Evolutionary conservation across 495 filamentous ascomycete species (phyloP).

Genomic region (Penicillium parvum): DNA sequence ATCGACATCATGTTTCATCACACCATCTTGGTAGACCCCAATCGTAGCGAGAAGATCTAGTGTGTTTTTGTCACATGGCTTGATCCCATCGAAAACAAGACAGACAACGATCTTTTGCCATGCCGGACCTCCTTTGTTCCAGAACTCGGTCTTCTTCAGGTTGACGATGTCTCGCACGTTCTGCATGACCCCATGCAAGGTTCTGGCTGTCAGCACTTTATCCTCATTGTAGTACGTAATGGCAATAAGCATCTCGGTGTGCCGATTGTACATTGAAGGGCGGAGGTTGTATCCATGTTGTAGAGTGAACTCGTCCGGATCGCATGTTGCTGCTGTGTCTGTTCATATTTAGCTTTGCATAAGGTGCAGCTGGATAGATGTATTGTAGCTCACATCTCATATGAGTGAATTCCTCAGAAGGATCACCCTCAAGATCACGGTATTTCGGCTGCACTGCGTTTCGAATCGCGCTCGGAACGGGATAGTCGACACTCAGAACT

Average conservation of each 20-base stretch:
- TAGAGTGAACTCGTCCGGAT: conserved; percentile 94
- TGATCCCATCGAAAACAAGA: conserved; percentile 93
- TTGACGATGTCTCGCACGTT: conserved; percentile 96
- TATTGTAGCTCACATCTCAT: conserved; percentile 67
- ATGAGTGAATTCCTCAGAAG: conserved; percentile 87
- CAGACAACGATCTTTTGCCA: conserved; percentile 99
- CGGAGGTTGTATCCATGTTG: conserved; percentile 98
- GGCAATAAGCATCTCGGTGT: conserved; percentile 91
- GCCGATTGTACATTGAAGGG: conserved; percentile 95
- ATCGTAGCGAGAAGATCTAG: conserved; percentile 89
- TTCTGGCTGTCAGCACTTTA: conserved; percentile 84
- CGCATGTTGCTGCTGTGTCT: conserved; percentile 97
- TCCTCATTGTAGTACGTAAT: conserved; percentile 99
- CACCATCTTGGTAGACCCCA: conserved; percentile 91
- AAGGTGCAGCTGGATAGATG: neutral
- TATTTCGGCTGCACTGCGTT: conserved; percentile 92
- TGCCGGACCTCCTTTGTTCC: conserved; percentile 94
- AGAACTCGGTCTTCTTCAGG: conserved; percentile 97
- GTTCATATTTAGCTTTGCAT: neutral
- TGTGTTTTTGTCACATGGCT: conserved; percentile 89
- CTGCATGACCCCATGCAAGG: conserved; percentile 93
- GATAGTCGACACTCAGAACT: conserved; percentile 92
- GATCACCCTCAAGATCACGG: conserved; percentile 73
- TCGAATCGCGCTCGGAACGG: conserved; percentile 90
- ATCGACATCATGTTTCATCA: conserved; percentile 96